Percentiles rank a stretch among this genome's conserved stretches.
phyloP scores from a whole-genome alignment of 2,329 filamentous ascomycete species.

The Sarocladium oryzae region DNA sequence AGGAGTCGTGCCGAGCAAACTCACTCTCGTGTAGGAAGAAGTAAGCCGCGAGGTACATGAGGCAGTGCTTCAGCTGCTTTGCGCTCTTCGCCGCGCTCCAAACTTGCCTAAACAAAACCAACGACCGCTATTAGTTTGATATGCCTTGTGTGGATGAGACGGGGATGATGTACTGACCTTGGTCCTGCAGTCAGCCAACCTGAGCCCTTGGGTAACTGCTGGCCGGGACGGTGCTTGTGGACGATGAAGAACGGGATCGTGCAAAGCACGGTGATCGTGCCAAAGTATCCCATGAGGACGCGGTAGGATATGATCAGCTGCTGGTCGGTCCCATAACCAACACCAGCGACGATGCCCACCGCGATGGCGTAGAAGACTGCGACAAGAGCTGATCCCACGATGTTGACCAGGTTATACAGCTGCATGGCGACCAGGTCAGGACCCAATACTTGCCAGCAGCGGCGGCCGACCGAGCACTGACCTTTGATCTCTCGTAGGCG shows the following conservation, averaged over 20 bases:
- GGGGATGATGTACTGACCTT: slow-evolving; percentile 11
- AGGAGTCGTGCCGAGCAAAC: not conserved
- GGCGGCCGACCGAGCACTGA: no score
- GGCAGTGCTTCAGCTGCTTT: slow-evolving; percentile 15
- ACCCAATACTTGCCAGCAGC: no score
- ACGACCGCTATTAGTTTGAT: no score
- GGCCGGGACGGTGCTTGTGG: slow-evolving; percentile 17
- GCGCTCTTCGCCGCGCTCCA: slow-evolving; percentile 16
- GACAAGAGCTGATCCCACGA: slow-evolving; percentile 16
- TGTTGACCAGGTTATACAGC: slow-evolving; percentile 18
- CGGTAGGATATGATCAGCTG: slow-evolving; percentile 15
- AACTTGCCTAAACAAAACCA: slow-evolving; percentile 12
- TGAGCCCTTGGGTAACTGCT: slow-evolving; percentile 15
- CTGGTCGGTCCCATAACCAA: slow-evolving; percentile 12
- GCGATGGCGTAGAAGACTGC: slow-evolving; percentile 15
- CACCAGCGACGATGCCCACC: slow-evolving; percentile 15
- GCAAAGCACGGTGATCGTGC: slow-evolving; percentile 14
- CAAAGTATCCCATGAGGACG: slow-evolving; percentile 17
- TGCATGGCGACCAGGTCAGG: no score
- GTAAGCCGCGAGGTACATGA: slow-evolving; percentile 17
- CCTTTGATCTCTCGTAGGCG: slow-evolving; percentile 16
- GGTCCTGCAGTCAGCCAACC: slow-evolving; percentile 14
- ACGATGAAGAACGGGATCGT: slow-evolving; percentile 18
- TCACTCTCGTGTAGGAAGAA: slow-evolving; percentile 17
- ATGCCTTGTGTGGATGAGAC: no score